Base-by-base conservation (phyloP, 441 rosid genomes). In the Gossypium schwendimanii region DNA sequence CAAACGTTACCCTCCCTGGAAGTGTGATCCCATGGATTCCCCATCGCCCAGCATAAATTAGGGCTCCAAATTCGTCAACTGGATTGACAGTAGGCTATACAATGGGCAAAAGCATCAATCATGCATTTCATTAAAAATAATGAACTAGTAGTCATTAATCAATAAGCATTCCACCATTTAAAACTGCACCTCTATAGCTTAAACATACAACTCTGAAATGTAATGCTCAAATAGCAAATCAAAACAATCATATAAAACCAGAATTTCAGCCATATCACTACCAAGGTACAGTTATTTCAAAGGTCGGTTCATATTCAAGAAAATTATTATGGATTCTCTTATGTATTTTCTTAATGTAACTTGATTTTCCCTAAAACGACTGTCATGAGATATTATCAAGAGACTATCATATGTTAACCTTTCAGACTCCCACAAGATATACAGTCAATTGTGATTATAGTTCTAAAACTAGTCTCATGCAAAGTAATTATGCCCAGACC, bases 31-130 rank as follows among this genome's bases (percentile, higher is more conserved):
- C 97, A 58, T 92, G 89, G 72, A 91, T 84, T 62, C 97, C 99
- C 99, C 98, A 95, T 78, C 99, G 85, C 64, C 99, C 98, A 52
- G 96, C 92, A 85, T 91, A 91, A 70, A 95, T 82, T 45, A 92
- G 84, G 65, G 96, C 91, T 73, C 98, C 98, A 81, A 87, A 88
- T 73, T 95, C 98, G 55, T 95, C 98, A 4, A 95, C 78, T 18
- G 93, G 89, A 64, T 78, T 84, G 61, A 92, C 93, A 4, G 82
- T 71, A 67, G 87, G 86, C 97, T 94, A 84, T 33, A 78, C 66
- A 61, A 76, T 18, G 31, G 63, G 21, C 36, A 78, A 78, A n/a
- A 49, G 20, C 70, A 52, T 69, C 61, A 53, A 53, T 33, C 62
- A 31, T 4, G 49, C 61, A 69, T 11, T 41, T 53, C 62, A 54